Evolutionary conservation across 2,329 filamentous ascomycete species (phyloP), one percentile per base, ranked within the genome.

Genomic region (Fusarium transvaalense): DNA sequence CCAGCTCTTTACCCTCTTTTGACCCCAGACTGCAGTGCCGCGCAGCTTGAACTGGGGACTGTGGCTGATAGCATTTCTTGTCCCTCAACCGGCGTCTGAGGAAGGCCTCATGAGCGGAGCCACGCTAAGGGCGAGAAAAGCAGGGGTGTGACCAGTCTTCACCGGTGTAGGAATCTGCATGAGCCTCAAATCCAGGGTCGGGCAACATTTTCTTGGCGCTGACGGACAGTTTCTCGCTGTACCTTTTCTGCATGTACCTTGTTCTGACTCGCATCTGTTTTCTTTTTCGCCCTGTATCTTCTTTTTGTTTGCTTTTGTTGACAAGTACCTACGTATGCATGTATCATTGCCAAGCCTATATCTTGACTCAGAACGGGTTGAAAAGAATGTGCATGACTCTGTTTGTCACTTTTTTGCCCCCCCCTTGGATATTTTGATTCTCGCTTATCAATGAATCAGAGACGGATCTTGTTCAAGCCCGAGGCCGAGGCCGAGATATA

Each of bases 101-200:
- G 57, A 69, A 50, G 66, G 43, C 61, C 66, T 69, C 66, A 69
- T 41, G 56, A 53, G 66, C 45, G 66, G 66, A 58, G 55, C 62
- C 60, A 25, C n/a, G 8, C 19, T 23, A 19, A 23, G 25, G 25
- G 23, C 15, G 45, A 56, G 31, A 43, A 31, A 59, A 43, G 25
- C 35, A 47, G 32, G 60, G 54, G 52, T 65, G 46, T 21, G 52
- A 50, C 38, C 48, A 55, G 46, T 21, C 21, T 51, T 41, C 23
- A 69, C 66, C 66, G 65, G 66, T 68, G 66, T 37, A 65, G 45
- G 29, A 39, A n/a, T 37, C 31, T 66, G 65, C 66, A 68, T 68
- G 56, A 66, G 66, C 50, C 65, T 69, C 54, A 68, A 47, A 53
- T 27, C 34, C 55, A 55, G 65, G 35, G 47, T 32, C 27, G 42